These are phyloP conservation scores for Salvia hispanica DNA, from an alignment of 257 asterid species.

Conservation along the genomic window DNA sequence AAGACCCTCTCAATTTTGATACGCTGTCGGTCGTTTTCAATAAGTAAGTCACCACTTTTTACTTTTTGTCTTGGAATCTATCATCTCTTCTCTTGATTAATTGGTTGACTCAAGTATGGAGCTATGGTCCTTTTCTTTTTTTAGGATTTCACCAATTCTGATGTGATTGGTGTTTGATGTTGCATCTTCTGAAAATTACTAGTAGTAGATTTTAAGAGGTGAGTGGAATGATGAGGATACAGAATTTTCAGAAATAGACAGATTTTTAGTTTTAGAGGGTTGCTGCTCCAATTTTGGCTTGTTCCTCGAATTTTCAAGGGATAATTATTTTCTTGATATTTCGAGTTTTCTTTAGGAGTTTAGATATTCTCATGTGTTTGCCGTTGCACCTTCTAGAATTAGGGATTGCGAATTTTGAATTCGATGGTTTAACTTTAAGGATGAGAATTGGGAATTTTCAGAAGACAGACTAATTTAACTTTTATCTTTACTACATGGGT, in stretches of 20 bases:
- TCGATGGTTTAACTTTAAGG: neutral
- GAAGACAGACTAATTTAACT: conserved; percentile 9
- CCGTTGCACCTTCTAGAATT: neutral
- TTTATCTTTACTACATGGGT: neutral
- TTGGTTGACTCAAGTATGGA: conserved; percentile 15
- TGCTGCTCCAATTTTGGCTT: conserved; percentile 15
- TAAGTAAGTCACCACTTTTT: conserved; percentile 61
- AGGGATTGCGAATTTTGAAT: neutral
- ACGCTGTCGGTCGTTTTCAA: conserved; percentile 67
- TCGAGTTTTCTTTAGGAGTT: neutral
- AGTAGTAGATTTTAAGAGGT: neutral
- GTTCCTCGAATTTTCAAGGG: neutral
- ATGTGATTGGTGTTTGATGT: conserved; percentile 35
- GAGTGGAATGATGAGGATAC: conserved; percentile 7
- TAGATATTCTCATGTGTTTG: neutral
- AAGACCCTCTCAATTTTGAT: conserved; percentile 82
- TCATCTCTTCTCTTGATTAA: neutral
- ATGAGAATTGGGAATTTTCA: conserved; percentile 2
- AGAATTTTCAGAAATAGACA: conserved; percentile 22
- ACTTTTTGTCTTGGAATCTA: conserved; percentile 1
- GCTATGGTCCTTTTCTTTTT: conserved; percentile 21
- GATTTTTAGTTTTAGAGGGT: neutral
- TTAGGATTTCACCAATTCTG: conserved; percentile 19
- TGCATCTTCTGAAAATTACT: conserved; percentile 7
- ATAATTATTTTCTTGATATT: conserved; percentile 1